phyloP scores from a whole-genome alignment of 495 filamentous ascomycete genomes.

The Daldinia childiae region DNA sequence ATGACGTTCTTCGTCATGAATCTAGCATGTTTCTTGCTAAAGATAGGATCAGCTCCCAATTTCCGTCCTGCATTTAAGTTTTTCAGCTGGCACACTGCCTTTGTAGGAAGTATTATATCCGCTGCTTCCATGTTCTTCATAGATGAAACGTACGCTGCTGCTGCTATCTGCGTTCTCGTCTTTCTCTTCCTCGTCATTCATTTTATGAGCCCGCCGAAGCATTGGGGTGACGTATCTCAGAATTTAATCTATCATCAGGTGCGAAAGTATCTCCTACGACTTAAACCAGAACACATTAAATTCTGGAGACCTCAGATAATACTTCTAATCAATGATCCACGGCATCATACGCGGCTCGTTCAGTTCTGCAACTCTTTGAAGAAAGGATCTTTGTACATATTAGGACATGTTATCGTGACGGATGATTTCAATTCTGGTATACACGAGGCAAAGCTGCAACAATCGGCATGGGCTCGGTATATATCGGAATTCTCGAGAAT shows the following conservation, averaged over 20 bases:
- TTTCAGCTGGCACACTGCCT: slow-evolving; percentile 87
- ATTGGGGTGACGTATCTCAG: slow-evolving; percentile 91
- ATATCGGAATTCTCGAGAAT: slow-evolving; percentile 84
- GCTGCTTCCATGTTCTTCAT: slow-evolving; percentile 89
- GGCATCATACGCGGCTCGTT: slow-evolving; percentile 79
- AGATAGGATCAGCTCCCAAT: slow-evolving; percentile 92
- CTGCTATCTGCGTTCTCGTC: slow-evolving; percentile 76
- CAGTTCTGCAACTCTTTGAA: slow-evolving; percentile 93
- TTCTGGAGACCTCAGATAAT: slow-evolving; percentile 91
- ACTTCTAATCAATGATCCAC: slow-evolving; percentile 82
- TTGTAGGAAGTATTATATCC: slow-evolving; percentile 75
- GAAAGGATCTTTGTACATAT: slow-evolving; percentile 84
- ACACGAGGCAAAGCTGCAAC: slow-evolving; percentile 81
- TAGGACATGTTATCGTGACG: slow-evolving; percentile 88
- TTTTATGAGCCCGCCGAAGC: slow-evolving; percentile 83
- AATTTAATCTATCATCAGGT: slow-evolving; percentile 93
- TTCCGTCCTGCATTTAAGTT: slow-evolving; percentile 89
- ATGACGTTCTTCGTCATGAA: slow-evolving; percentile 83
- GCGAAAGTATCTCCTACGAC: slow-evolving; percentile 82
- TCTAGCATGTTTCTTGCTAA: slow-evolving; percentile 85
- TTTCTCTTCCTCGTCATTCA: slow-evolving; percentile 85
- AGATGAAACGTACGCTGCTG: slow-evolving; percentile 81
- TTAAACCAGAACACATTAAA: slow-evolving; percentile 89
- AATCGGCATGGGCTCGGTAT: slow-evolving; percentile 83
- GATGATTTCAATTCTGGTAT: slow-evolving; percentile 81